These are phyloP conservation scores for Serpula lacrymans DNA, from an alignment of 768 basidiomycete species.

Conservation along the genomic window DNA sequence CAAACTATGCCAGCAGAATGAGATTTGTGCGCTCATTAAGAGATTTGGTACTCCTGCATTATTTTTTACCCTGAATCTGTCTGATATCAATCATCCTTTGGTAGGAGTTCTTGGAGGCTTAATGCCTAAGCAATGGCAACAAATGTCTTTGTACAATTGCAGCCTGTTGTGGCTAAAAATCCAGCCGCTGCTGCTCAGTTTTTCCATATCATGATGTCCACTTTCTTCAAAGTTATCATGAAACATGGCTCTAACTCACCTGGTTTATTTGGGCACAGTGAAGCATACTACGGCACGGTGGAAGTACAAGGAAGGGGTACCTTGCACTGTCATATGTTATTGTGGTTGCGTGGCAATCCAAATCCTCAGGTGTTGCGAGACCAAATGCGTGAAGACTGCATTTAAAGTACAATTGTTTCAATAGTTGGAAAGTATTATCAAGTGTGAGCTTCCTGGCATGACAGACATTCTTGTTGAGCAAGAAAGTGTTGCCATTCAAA, in stretches of 20 bases:
- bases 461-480: background rate
- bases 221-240: background rate
- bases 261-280: conserved; percentile 27
- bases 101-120: conserved; percentile 5
- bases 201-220: background rate
- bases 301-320: conserved; percentile 38
- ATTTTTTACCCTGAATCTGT: conserved; percentile 44
- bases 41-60: conserved; percentile 35
- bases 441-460: conserved; percentile 5
- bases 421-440: conserved; percentile 2
- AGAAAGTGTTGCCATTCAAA: background rate
- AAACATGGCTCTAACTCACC: background rate
- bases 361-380: background rate
- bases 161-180: conserved; percentile 4
- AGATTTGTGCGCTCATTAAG: conserved; percentile 34
- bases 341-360: conserved; percentile 28
- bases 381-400: background rate
- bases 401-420: too few relatives aligned
- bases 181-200: background rate
- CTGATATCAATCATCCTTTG: conserved; percentile 38
- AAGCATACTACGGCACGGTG: conserved; percentile 37
- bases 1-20: conserved; percentile 29
- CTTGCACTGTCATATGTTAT: conserved; percentile 34
- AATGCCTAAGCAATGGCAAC: background rate
- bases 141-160: background rate